These are phyloP conservation scores for Endogone sp. DNA, from an alignment of 192 early-diverging fungal species.

Conservation along the genomic window DNA sequence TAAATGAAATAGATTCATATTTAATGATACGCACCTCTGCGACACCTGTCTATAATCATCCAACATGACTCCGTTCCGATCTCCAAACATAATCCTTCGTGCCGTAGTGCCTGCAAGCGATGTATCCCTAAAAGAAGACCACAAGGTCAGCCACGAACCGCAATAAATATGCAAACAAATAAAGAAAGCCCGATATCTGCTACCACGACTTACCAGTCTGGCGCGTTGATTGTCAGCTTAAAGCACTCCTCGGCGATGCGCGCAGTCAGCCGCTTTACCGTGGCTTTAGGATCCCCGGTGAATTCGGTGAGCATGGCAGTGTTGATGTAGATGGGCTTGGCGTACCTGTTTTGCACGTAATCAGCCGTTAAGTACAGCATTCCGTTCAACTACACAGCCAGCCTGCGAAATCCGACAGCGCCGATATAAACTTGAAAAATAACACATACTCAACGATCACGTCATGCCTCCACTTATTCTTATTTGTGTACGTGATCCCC, in stretches of 20 bases:
- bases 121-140: constrained; percentile 28
- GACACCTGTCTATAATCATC: constrained; percentile 38
- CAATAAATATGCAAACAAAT: neutral
- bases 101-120: constrained; percentile 31
- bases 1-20: too few species aligned
- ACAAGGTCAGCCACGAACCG: neutral
- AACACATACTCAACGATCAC: constrained; percentile 27
- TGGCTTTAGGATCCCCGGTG: constrained; percentile 21
- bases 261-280: constrained; percentile 39
- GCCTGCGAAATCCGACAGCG: too few species aligned
- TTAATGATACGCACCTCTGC: constrained; percentile 38
- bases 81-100: constrained; percentile 34
- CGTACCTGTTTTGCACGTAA: constrained; percentile 33
- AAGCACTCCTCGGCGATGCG: constrained; percentile 31
- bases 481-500: constrained; percentile 33
- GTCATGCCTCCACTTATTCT: constrained; percentile 33
- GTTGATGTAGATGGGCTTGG: constrained; percentile 29
- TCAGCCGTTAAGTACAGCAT: too few species aligned
- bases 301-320: constrained; percentile 28
- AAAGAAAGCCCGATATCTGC: neutral
- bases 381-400: too few species aligned
- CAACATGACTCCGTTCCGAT: constrained; percentile 23
- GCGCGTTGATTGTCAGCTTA: constrained; percentile 41
- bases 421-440: too few species aligned
- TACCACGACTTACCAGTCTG: constrained; percentile 31